Base-by-base conservation (phyloP, 176 grass and related monocot genomes). In the Alloteropsis semialata region DNA sequence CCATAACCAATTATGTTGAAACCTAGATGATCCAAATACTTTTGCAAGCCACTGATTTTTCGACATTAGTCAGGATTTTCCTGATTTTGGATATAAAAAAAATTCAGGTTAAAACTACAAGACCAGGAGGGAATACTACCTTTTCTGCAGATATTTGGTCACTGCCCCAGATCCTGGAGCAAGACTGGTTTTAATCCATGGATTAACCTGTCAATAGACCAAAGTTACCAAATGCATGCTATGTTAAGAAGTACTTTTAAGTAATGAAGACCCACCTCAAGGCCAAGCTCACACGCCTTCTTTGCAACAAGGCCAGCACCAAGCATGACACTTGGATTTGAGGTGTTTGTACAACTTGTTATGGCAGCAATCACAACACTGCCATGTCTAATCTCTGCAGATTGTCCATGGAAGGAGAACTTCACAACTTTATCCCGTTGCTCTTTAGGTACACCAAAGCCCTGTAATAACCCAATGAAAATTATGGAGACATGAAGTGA, bases 341-440 rank as follows among this genome's bases (percentile, higher is more conserved):
- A 87, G 33, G 85, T 87, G 41, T 82, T 77, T 39, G 85, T 87
- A 70, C 85, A 87, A 62, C 85, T 87, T 58, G 85, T 87, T 76
- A 87, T 87, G 19, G 85, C 78, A 36, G 85, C 85, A 49, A 87
- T 87, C 18, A 87, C 85, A 68, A 87, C 50, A 69, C 46, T 82
- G 45, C 85, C 85, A 30, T 87, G 78, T 25, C 55, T 87, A 48
- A 87, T 37, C 46, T 87, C 71, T 74, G 48, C 30, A 54, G 72
- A 49, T 56, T 75, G 30, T 38, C 49, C 49, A 24, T 75, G 72
- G 32, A 75, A 75, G 19, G 30, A 55, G 32, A 75, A 75, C 32
- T 75, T 75, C 5, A 56, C 72, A 25, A 24, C 7, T 75, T 75
- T 75, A 56, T 75, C 49, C 19, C 56, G 32, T 5, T 55, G 32